Base-by-base conservation (phyloP, 768 basidiomycete species). In the Suillus subaureus region DNA sequence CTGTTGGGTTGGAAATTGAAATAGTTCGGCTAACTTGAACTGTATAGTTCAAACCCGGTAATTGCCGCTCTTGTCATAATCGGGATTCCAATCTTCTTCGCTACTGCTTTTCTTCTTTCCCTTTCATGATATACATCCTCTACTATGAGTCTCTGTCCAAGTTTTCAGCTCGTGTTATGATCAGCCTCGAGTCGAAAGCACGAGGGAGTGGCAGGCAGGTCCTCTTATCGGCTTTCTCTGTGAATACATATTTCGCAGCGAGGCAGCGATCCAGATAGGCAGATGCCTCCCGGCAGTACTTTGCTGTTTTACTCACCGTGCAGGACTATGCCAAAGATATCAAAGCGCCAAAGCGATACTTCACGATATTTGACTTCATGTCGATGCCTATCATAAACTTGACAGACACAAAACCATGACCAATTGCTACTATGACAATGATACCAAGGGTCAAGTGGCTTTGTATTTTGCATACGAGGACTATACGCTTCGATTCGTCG, bases 141-240 rank as follows among this genome's bases (percentile, higher is more conserved):
- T 26, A 39, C 56, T 57, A 40, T 7, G 9, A 43, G 21, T 43
- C 21, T 43, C 37, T 23, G n/a, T 21, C 54, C 37, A 4, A 26
- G 39, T 40, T 16, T 39, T 23, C 23, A 16, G 40, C 37, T 40
- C 13, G 49, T 28, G 56, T 49, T 35, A 51, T 42, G 51, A 35
- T 67, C 65, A 15, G 43, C 64, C 33, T 66, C 66, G 66, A 67
- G 66, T 51, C 66, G 66, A 18, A 67, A 47, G 65, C 18, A 66
- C 66, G 66, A 66, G 66, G 66, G 64, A 55, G 61, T 15, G 62
- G 40, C 52, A 15, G 26, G 28, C 26, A 13, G 8, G 43, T 26
- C 23, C 60, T 65, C 65, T 33, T 66, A 64, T 66, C 62, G 63
- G 52, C 65, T 64, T 65, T 7, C 64, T 47, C 65, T 66, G 64